Evolutionary conservation across 2,329 filamentous ascomycete genomes (phyloP), one percentile per base, ranked within the genome.

Genomic region (Penicillium polonicum): DNA sequence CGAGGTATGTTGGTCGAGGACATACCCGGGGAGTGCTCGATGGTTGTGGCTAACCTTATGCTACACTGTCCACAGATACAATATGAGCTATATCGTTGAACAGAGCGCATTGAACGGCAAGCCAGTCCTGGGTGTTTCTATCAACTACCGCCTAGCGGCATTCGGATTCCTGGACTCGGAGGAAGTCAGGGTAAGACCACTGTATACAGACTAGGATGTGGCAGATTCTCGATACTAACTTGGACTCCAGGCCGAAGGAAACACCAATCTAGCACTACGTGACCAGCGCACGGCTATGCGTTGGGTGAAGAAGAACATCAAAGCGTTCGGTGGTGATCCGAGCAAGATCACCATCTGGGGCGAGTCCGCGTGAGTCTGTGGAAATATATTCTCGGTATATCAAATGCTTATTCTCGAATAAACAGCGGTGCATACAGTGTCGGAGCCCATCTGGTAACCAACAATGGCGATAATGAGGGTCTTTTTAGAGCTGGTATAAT

Each of bases 221-320:
- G 21, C 5, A 19, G 2, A 15, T 44, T 12, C 6, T 29, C 10
- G 17, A 19, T 39, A 21, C 31, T 52, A 27, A 41, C 25, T 48
- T 21, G n/a, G 1, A 10, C 17, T 21, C 1, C 27, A 72, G 69
- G 64, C 62, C 1, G 66, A 68, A 8, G 68, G 69, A 9, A 65
- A 68, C 35, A 72, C 66, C 15, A 72, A 71, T 21, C 58, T 70
- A 19, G 69, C 65, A 3, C 61, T 72, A 13, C 67, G 68, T 10
- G 73, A 75, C 35, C 73, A 75, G 53, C 67, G 72, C 2, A 64
- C 68, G 27, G 72, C 72, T 29, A 69, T 75, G 61, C 68, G 64
- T 10, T 75, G 73, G 73, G 68, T 75, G 13, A 72, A 72, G 59
- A 55, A 70, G 42, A 71, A 74, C 52, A 74, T 75, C 39, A 38